Evolutionary conservation across 331 rosid species (phyloP).

Genomic region (Pyracantha coccinea): DNA sequence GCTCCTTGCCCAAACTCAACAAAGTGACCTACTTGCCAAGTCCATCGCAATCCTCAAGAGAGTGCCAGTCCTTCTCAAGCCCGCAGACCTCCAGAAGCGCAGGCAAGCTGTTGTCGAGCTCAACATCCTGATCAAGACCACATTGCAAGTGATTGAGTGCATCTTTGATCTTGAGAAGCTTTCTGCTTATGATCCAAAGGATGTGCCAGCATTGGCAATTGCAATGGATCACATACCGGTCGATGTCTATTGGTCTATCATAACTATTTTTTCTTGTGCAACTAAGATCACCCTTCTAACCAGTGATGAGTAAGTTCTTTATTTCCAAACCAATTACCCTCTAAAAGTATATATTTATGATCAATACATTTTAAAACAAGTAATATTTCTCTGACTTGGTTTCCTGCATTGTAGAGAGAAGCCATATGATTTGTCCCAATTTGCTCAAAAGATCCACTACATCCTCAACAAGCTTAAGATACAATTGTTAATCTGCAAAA

Average conservation of each 20-base stretch:
- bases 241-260: conserved; percentile 16
- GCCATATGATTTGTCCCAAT: background rate
- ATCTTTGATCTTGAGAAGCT: conserved; percentile 16
- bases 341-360: no score
- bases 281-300: conserved; percentile 21
- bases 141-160: conserved; percentile 12
- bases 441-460: conserved; percentile 13
- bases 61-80: conserved; percentile 9
- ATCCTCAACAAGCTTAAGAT: conserved; percentile 16
- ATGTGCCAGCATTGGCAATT: conserved; percentile 26
- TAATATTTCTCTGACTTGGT: background rate
- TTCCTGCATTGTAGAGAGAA: background rate
- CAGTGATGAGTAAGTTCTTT: conserved; percentile 21
- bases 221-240: conserved; percentile 29
- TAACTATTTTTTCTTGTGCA: conserved; percentile 21
- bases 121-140: conserved; percentile 7
- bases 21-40: conserved; percentile 33
- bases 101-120: conserved; percentile 17
- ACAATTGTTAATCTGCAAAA: conserved; percentile 7
- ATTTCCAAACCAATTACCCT: no score
- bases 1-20: conserved; percentile 30
- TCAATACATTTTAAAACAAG: no score
- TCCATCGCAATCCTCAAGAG: conserved; percentile 14
- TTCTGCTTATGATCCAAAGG: conserved; percentile 11
- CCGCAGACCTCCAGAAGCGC: conserved; percentile 4